Conservation (phyloP, 1,284 basidiomycete species). For the Pascua guehoae region DNA sequence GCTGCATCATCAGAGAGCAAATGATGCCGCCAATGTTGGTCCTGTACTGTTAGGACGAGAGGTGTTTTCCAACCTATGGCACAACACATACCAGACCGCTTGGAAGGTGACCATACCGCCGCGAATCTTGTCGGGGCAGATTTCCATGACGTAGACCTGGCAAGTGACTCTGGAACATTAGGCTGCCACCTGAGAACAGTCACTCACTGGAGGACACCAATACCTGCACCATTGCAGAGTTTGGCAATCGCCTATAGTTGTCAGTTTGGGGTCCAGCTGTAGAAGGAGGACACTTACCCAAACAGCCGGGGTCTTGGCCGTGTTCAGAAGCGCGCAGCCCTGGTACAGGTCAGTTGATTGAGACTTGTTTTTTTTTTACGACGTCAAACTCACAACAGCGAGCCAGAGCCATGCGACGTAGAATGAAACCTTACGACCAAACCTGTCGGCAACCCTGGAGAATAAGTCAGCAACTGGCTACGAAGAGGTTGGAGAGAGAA, state of each 20-base stretch:
- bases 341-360: conserved; percentile 6
- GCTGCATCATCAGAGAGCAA: conserved; percentile 13
- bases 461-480: background rate
- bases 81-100: conserved; percentile 3
- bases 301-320: conserved; percentile 2
- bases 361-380: background rate
- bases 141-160: conserved; percentile 16
- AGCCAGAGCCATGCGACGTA: conserved; percentile 13
- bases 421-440: conserved; percentile 20
- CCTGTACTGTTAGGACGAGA: background rate
- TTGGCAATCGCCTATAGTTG: conserved; percentile 3
- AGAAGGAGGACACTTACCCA: conserved; percentile 1
- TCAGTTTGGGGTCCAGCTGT: background rate
- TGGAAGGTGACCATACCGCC: conserved; percentile 6
- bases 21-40: background rate
- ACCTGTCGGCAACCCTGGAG: conserved; percentile 17
- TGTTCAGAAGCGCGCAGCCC: conserved; percentile 17
- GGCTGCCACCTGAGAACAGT: background rate
- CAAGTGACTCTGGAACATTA: conserved; percentile 3
- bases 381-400: background rate
- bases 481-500: no score
- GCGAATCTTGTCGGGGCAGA: conserved; percentile 10
- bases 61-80: background rate
- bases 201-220: conserved; percentile 13
- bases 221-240: conserved; percentile 17